Evolutionary conservation across 495 filamentous ascomycete genomes (phyloP), one percentile per base, ranked within the genome.

Genomic region (Neurospora sublineolata): DNA sequence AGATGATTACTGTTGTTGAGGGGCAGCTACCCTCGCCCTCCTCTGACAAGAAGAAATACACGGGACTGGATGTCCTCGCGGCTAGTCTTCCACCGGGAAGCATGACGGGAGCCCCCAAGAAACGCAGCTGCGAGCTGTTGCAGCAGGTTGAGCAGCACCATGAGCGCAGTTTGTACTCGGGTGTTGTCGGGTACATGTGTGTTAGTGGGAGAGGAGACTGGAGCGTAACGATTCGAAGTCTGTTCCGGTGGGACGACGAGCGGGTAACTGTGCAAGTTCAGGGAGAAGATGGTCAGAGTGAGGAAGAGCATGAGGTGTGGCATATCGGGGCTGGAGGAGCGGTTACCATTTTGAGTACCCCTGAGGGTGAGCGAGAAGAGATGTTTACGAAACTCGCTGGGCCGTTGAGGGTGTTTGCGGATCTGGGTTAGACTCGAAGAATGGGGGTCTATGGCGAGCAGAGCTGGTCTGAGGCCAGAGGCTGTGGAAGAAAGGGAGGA

Each of bases 81-180:
- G 84, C 87, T 3, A 90, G 87, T 42, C 83, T 99, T 4, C 95
- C 94, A 0, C 94, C 95, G 0, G 95, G 95, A 0, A 92, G 89
- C 64, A 98, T 98, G 94, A 98, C 94, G 3, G 94, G 94, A 18
- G 94, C 94, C 7, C 94, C 94, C 0, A 98, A 98, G 83, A 92
- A 92, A 76, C 87, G 94, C 27, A 92, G 89, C 42, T 97, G 94
- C 78, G 88, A 97, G 85, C 85, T 97, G 60, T 83, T 98, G 46
- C 80, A 84, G 69, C 77, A 79, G 0, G 85, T 97, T 64, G 94
- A 97, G 77, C 76, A 76, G n/a, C 77, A 76, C n/a, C 80, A 81
- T 18, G 85, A 88, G 67, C 84, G 94, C n/a, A 89, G 92, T 1
- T 80, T 97, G 37, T 98, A 97, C 78, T 93, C 92, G 1, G 94